These are phyloP conservation scores for Pseudoturritis turrita DNA, from an alignment of 345 rosid genomes.

Conservation along the genomic window DNA sequence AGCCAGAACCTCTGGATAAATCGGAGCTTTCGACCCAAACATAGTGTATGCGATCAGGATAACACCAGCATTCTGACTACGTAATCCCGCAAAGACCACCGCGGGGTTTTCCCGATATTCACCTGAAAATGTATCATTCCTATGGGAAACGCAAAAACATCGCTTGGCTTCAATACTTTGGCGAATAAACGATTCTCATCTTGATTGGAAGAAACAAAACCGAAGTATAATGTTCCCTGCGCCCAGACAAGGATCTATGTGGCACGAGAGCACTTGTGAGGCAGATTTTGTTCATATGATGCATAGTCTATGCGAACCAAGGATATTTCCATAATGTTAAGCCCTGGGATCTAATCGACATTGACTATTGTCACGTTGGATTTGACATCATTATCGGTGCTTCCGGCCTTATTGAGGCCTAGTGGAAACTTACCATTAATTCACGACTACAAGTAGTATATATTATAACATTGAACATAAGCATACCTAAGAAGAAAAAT, in stretches of 20 bases:
- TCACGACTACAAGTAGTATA: no score
- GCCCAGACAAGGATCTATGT: no score
- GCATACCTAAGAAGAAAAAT: no score
- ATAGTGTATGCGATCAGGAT: slow-evolving; percentile 35
- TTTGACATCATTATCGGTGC: no score
- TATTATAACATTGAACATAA: no score
- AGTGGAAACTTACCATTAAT: no score
- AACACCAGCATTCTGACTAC: slow-evolving; percentile 35
- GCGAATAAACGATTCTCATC: slow-evolving; percentile 28
- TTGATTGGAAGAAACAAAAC: slow-evolving; percentile 40
- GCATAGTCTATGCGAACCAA: no score
- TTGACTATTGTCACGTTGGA: no score
- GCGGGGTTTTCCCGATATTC: slow-evolving; percentile 12
- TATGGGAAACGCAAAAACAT: slow-evolving; percentile 36
- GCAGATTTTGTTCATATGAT: slow-evolving; percentile 35
- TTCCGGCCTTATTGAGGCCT: no score
- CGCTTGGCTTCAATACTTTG: slow-evolving; percentile 16
- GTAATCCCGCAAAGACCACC: slow-evolving; percentile 25
- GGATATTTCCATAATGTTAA: no score
- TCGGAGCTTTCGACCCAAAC: slow-evolving; percentile 24
- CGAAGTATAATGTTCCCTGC: no score
- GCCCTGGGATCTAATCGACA: no score
- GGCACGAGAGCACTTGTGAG: slow-evolving; percentile 41
- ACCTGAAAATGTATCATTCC: slow-evolving; percentile 28
- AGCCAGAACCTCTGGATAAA: slow-evolving; percentile 35